Conservation (phyloP, 805 yeast genomes). For the Blastobotrys chiropterorum region DNA sequence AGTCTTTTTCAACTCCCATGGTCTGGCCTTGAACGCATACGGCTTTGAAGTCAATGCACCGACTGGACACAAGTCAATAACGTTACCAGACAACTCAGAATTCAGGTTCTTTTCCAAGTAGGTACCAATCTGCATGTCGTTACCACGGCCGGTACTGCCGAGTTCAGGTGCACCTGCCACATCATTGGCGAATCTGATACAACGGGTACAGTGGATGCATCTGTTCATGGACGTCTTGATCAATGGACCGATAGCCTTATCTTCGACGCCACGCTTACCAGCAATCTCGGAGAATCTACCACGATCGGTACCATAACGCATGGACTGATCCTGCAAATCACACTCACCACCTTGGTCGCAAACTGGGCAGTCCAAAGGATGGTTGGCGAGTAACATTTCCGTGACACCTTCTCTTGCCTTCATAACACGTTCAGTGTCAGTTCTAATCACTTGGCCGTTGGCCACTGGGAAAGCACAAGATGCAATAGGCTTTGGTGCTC, state of each 20-base stretch:
- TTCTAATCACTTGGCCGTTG: conserved; percentile 80
- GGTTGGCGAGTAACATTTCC: conserved; percentile 81
- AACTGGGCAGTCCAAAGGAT: conserved; percentile 87
- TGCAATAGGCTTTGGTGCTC: conserved; percentile 84
- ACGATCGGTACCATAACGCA: conserved; percentile 78
- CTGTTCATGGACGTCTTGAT: conserved; percentile 89
- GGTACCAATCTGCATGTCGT: conserved; percentile 88
- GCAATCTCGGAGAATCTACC: conserved; percentile 76
- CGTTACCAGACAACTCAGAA: conserved; percentile 80
- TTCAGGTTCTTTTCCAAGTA: conserved; percentile 79
- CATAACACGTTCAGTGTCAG: conserved; percentile 69
- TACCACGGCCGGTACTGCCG: conserved; percentile 86
- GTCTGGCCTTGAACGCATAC: conserved; percentile 86
- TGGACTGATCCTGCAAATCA: conserved; percentile 82
- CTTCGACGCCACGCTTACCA: conserved; percentile 87
- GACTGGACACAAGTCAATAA: conserved; percentile 84
- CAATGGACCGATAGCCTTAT: conserved; percentile 84
- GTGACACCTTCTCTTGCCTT: conserved; percentile 87
- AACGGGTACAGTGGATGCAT: conserved; percentile 87
- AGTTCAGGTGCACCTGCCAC: conserved; percentile 91
- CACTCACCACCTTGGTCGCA: conserved; percentile 96
- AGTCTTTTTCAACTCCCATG: conserved; percentile 88
- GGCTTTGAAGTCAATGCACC: conserved; percentile 90
- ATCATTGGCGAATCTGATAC: conserved; percentile 84
- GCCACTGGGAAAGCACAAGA: conserved; percentile 92